Percentiles rank a stretch among this genome's conserved stretches.
Conservation (phyloP, 116 monocot genomes). For the Papilionanthe hybrid region DNA sequence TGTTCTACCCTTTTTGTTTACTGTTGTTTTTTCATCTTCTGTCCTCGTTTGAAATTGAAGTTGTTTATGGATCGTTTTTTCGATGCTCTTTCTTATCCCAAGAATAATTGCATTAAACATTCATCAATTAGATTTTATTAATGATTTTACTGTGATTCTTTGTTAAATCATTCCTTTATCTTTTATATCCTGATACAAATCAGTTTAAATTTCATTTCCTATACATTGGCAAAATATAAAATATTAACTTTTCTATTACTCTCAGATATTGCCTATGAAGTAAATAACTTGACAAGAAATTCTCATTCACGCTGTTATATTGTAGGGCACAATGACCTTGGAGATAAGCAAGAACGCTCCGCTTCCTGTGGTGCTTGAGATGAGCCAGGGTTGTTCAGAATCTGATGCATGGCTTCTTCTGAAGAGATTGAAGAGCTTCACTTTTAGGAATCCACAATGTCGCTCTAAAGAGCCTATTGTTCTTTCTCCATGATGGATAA, state of each 20-base stretch:
- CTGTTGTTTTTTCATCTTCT: too few species aligned
- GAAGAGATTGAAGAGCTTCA: conserved; percentile 41
- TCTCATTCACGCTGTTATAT: conserved; percentile 3
- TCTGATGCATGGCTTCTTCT: conserved; percentile 67
- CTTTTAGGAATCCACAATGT: conserved; percentile 5
- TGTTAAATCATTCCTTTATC: neutral
- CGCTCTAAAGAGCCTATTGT: conserved; percentile 8
- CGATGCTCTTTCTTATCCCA: too few species aligned
- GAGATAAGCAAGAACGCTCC: conserved; percentile 47
- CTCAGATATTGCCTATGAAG: neutral
- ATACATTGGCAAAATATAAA: neutral
- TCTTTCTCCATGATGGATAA: conserved; percentile 27
- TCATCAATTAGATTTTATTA: neutral
- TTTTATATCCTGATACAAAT: neutral
- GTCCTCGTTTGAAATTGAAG: too few species aligned
- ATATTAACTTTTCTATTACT: neutral
- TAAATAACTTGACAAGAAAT: neutral
- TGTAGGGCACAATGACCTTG: conserved; percentile 61
- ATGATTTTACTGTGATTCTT: neutral
- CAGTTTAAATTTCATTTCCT: neutral
- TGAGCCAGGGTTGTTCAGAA: conserved; percentile 59
- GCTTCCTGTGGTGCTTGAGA: conserved; percentile 52
- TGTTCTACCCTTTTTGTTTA: too few species aligned
- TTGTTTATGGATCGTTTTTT: too few species aligned
- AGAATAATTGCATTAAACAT: too few species aligned